Base-by-base conservation (phyloP, 257 asterid species). In the Capsicum chinense region DNA sequence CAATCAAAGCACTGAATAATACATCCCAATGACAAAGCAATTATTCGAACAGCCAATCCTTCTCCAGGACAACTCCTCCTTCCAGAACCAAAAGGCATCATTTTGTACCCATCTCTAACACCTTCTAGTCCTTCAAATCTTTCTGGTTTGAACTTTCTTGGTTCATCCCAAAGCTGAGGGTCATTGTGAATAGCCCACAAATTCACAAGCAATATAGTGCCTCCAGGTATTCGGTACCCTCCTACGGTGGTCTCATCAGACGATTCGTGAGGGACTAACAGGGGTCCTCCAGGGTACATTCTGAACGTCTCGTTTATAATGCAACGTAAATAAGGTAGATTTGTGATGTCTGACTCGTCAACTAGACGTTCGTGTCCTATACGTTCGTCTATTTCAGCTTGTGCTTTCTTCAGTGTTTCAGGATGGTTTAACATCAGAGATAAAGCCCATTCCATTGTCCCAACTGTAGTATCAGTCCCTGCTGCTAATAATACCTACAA, bases 61-160 rank as follows among this genome's bases (percentile, higher is more conserved):
- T 91, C 97, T 0, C 97, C 96, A 0, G 97, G 97, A 33, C 97
- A 93, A 2, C 95, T 83, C 76, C 97, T 88, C 14, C 97, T 84
- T 4, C 96, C 97, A 0, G 90, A 63, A 3, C 97, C 93, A 33
- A 93, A 92, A 8, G 96, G 93, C 88, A 92, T 69, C 50, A 86
- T 84, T 82, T 70, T 85, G 16, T 88, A 85, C 39, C 93, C 97
- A 21, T 86, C 93, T 67, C 84, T 90, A 59, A 88, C 89, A 66
- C 89, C 89, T 21, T 93, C 97, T 0, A 81, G 1, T 0, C 92
- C 92, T 85, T 89, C 91, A 35, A 94, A 96, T 37, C 98, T 90
- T n/a, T 96, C 98, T 35, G 99, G 99, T 79, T 88, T 87, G 67
- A 96, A 96, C 58, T 79, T 79, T 84, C 88, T 88, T 6, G 98